Base-by-base conservation (phyloP, 2,329 filamentous ascomycete species). In the Monosporascus ibericus region DNA sequence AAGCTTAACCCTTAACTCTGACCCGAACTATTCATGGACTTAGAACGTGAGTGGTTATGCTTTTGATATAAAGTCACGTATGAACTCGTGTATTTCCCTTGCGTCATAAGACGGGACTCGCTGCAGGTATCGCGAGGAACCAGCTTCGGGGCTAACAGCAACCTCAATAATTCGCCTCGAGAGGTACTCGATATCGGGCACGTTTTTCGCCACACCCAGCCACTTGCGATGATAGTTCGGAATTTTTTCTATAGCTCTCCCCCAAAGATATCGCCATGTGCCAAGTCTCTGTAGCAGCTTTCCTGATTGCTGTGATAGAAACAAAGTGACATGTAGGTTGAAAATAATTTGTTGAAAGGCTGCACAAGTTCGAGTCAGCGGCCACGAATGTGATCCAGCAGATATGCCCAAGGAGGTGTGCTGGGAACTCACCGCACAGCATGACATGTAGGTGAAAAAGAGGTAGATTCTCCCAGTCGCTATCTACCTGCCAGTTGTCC, bases 161-260 rank as follows among this genome's bases (percentile, higher is more conserved):
- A 55, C 37, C 44, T 55, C 53, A 36, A 55, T 48, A 15, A 55
- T 48, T 9, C 50, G 47, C 20, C 47, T 48, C 5, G 50, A 52
- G 17, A 55, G 53, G 17, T 47, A 37, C 44, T 48, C 50, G 18
- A 55, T 49, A 14, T 48, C 50, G 8, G 50, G 36, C 20, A 52
- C 14, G 20, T 55, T 52, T 24, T 46, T 52, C 1, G 50, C 47
- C 30, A 55, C 48, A 30, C 53, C 53, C 8, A 55, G 36, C 24
- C 48, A 55, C 25, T 44, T 52, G 20, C 15, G 46, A 25, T 48
- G 25, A 36, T 48, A 11, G n/a, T 17, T 36, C 25, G 46, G 46
- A 25, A 48, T 48, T 34, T 36, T 36, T 2, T 37, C 27, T 2
- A 48, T 36, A 48, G 46, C 46, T 18, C 27, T 46, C 37, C 37